Evolutionary conservation across 2,329 filamentous ascomycete species (phyloP).

Genomic region (Talaromyces rugulosus): DNA sequence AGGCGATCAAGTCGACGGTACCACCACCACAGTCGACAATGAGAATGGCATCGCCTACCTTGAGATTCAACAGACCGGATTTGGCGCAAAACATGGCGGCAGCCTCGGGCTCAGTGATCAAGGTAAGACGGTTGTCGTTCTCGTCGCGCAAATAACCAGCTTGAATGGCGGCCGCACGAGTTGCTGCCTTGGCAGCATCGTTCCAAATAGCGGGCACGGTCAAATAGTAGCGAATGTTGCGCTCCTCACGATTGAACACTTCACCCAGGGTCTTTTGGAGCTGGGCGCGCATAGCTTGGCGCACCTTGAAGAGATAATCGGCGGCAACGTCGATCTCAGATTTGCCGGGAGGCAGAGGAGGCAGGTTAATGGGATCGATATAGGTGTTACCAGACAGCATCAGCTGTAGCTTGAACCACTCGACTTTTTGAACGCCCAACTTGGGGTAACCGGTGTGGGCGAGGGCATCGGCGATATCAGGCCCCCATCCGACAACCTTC

Average conservation of each 20-base stretch:
- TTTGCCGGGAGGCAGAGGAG: conserved; percentile 93
- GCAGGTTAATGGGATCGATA: conserved; percentile 98
- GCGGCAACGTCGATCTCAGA: conserved; percentile 99
- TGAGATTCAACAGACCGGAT: conserved; percentile 90
- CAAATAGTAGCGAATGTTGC: conserved; percentile 95
- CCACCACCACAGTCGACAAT: conserved; percentile 98
- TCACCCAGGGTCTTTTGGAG: conserved; percentile 95
- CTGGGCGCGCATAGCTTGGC: conserved; percentile 93
- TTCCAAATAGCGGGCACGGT: conserved; percentile 99
- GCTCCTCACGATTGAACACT: conserved; percentile 96
- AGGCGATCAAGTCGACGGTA: conserved; percentile 97
- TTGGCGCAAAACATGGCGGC: conserved; percentile 97
- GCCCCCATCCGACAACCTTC: conserved; percentile 99
- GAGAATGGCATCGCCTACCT: conserved; percentile 96
- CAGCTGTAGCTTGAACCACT: conserved; percentile 99
- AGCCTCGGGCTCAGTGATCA: conserved; percentile 94
- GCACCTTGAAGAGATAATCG: conserved; percentile 96
- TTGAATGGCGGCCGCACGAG: conserved; percentile 90
- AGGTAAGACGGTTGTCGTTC: conserved; percentile 91
- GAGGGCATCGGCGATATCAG: conserved; percentile 93
- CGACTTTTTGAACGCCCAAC: conserved; percentile 95
- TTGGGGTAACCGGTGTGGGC: conserved; percentile 97
- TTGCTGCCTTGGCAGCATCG: conserved; percentile 95
- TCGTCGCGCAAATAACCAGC: conserved; percentile 95
- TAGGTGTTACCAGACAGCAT: conserved; percentile 99